Evolutionary conservation across 768 basidiomycete species (phyloP), one percentile per base, ranked within the genome.

Genomic region (Rhizopogon salebrosus): DNA sequence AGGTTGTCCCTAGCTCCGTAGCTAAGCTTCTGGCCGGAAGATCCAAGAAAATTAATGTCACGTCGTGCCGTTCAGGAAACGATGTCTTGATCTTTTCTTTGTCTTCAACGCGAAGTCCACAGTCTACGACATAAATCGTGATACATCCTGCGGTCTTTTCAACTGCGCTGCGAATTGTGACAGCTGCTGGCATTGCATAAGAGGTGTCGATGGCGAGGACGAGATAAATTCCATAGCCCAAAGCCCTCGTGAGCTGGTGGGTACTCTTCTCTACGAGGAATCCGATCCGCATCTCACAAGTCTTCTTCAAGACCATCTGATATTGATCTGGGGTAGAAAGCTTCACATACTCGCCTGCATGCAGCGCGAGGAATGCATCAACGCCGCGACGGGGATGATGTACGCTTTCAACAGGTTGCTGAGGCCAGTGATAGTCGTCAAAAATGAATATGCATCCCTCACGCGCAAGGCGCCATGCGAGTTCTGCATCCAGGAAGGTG

Each of bases 401-500:
- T 5, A 69, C 64, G 51, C 79, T 78, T 9, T 75, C 72, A 27
- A 71, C 59, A 0, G 76, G 76, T 54, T 82, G 74, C 38, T 65
- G 69, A 26, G 73, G 60, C 82, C 81, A 83, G 35, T 71, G 68
- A 56, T 83, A 83, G 61, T 83, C 80, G 55, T 83, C 81, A 57
- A 83, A 80, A 41, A 83, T 75, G 60, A 83, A 57, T 48, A 82
- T 65, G 4, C 78, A 78, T 6, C 73, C 77, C 29, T 75, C 70
- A 49, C 71, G 68, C 2, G 80, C 77, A 16, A 84, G 64, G 5
- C 83, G 70, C 81, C 82, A 83, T 2, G 72, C 74, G 29, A 83
- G 64, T 62, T 83, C 83, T 7, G 74, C 81, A 58, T 84, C 83
- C n/a, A 83, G 70, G 43, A 83, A 66, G 0, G 80, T 82, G 56